Base-by-base conservation (phyloP, 2,329 filamentous ascomycete species). In the Ramularia endophylla region DNA sequence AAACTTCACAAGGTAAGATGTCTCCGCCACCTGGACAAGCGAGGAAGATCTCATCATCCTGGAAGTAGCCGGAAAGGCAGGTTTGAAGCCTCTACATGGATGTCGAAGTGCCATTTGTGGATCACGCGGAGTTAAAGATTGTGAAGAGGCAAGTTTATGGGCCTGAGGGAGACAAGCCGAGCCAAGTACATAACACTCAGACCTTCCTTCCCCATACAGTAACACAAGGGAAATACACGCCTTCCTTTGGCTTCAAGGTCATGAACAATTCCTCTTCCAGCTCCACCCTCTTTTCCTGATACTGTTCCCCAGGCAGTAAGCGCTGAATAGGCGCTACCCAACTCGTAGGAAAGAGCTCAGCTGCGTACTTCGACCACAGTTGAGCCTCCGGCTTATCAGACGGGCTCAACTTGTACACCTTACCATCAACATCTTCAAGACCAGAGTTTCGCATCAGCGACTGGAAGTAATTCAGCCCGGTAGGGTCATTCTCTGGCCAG, bases 61-160 rank as follows among this genome's bases (percentile, higher is more conserved):
- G 8, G 35, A 55, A 27, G 43, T 55, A 6, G 52, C 52, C 13
- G 52, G 53, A 38, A 49, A 51, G 28, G 48, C 43, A 12, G 52
- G 52, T 8, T 37, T 55, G 4, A 51, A 53, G 18, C 52, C 52
- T 13, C 28, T 39, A 5, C 53, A 38, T 27, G 52, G 52, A 8
- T 55, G 52, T 40, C 47, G 52, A 28, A 53, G 51, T 27, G 52
- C 50, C n/a, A 51, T 54, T 27, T 54, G 50, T 39, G 48, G 48
- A 12, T 44, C 38, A 2, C 49, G 43, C 35, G 46, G 46, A 27
- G 46, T 46, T 25, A n/a, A 49, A 42, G 38, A 47, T 54, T 13
- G 28, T 44, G 16, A 55, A 51, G 34, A 50, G 48, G 8, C 52
- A 53, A 34, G 52, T 53, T 11, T 50, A 55, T 39, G 50, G 50